Evolutionary conservation across 2,329 filamentous ascomycete genomes (phyloP), one percentile per base, ranked within the genome.

Genomic region (Sporothrix humicola): DNA sequence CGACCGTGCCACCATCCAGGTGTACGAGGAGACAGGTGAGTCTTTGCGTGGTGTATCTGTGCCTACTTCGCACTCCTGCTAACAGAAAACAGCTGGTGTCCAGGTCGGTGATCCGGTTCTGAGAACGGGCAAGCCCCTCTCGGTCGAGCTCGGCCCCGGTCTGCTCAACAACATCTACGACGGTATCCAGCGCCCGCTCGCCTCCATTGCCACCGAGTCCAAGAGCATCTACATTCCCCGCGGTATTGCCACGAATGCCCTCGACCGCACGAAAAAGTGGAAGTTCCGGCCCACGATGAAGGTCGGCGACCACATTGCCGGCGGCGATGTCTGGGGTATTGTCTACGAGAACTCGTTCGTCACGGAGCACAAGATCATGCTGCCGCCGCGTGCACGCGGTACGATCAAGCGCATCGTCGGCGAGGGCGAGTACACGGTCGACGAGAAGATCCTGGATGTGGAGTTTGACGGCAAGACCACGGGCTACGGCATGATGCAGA

Each of bases 81-180:
- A 26, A 73, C 42, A 31, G 17, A 15, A 20, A 20, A 63, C 78
- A 95, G 96, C 95, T 82, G 96, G 96, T 85, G 92, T 99, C 78
- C 97, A 90, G 78, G 95, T 99, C 77, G 96, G 96, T 81, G 96
- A 99, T 81, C 96, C 96, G 69, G 96, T 99, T 78, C 80, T 85
- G 75, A 90, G 95, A 80, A 98, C 95, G 73, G 93, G 94, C 83
- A 98, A 98, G 88, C 96, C 96, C 76, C 87, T 99, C 73, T 98
- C 96, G 74, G 96, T 99, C 84, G 96, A 99, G 84, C 92, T 99
- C 66, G 96, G 96, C 69, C 96, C 96, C 76, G 96, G 96, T 82
- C 87, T 99, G 82, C 94, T 99, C 89, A 95, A 98, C 85, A 98
- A 96, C 78, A 99, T 99, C 83, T 99, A 98, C 87, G 96, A 99